Evolutionary conservation across 2,329 filamentous ascomycete species (phyloP), one percentile per base, ranked within the genome.

Genomic region (Celoporthe dispersa): DNA sequence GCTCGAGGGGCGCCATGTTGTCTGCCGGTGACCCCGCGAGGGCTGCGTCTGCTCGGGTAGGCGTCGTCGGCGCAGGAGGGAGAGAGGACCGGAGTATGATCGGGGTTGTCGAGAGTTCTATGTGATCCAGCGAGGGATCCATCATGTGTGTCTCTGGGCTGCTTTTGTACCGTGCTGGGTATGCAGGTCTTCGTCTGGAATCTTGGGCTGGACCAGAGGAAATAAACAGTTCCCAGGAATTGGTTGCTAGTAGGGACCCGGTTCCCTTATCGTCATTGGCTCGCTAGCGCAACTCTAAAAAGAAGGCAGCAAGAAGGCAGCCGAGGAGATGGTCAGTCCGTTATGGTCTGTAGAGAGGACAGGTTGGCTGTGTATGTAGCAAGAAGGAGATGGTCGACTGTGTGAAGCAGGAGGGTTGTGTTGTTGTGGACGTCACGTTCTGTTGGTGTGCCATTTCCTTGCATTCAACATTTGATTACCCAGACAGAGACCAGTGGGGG

Each of bases 1-100:
- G 82, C 73, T 88, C 87, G 64, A 92, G 83, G 66, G 90, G 87
- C 73, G 75, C 74, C 70, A 71, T 71, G 9, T 7, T 74, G 64
- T 37, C 60, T 28, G 60, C 60, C 22, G 60, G 22, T 28, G 60
- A 39, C n/a, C 11, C 62, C 37, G 28, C 44, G 59, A 61, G 19
- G 5, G 53, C 19, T 61, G 60, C 48, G 37, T 69, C 69, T 48
- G 66, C 25, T 51, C 57, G 64, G 51, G 64, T 72, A 31, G 71
- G 65, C 16, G 68, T 67, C 11, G 71, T 66, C 5, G 68, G 64
- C 14, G 64, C 66, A 37, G 61, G 41, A 22, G 68, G 62, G n/a
- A 28, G 25, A 37, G 66, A 61, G 7, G 59, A 48, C 33, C 55
- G 71, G 33, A 48, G 39, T 48, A 39, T 64, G 25, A 71, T 65